Base-by-base conservation (phyloP, 2,329 filamentous ascomycete genomes). In the Westerdykella ornata region DNA sequence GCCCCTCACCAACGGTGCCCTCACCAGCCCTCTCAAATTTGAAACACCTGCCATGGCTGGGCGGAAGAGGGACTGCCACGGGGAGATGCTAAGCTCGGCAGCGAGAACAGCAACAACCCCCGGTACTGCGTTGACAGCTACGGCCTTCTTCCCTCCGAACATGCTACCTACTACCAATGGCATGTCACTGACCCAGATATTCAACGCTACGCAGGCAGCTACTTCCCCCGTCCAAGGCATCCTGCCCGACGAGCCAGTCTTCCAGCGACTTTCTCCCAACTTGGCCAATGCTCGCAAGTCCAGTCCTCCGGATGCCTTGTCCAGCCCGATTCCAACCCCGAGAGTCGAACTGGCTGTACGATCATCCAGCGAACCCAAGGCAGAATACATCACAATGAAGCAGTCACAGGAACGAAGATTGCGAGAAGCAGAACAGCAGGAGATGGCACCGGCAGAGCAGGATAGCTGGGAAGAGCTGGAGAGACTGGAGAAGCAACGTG, bases 161-260 rank as follows among this genome's bases (percentile, higher is more conserved):
- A 37, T 48, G 2, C 5, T 14, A 3, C 5, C n/a, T 33, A 13
- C 30, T 5, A n/a, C 16, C 11, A 15, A 33, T 2, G 53, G 32
- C 48, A 60, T 73, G 56, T 70, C 66, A 28, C 59, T 69, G 18
- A 72, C 69, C 6, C 71, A 74, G 43, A 56, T 67, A 11, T 73
- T 72, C 49, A 60, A 68, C 37, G 64, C 67, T 18, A 72, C 69
- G 1, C 71, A 72, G 46, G 68, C 65, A 16, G 60, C 59, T 14
- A 72, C 71, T 0, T 72, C 71, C 17, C 70, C 70, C 14, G 48
- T 62, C 3, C 50, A 59, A 14, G 65, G 65, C 41, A 56, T 46
- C 2, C 50, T 53, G 3, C 58, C 52, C n/a, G 72, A 70, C 13
- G 70, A 73, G 46, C 61, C 67, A 1, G 53, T 72, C 14, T 63